Conservation (phyloP, 2,329 filamentous ascomycete genomes). For the Aspergillus sp. region DNA sequence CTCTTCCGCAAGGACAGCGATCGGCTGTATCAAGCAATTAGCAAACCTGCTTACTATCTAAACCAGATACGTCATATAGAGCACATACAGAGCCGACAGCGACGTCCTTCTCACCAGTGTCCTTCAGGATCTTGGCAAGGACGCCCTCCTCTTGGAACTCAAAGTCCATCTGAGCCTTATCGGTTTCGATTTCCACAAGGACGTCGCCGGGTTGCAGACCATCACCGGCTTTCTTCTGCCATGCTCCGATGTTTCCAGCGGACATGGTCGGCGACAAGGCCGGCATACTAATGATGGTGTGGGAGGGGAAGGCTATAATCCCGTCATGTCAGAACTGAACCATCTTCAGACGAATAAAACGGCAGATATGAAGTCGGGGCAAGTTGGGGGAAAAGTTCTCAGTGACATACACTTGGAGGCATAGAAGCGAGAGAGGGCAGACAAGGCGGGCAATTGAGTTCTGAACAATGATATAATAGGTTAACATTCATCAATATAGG, state of each 20-base stretch:
- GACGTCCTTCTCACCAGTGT: constrained; percentile 88
- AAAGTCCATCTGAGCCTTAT: constrained; percentile 99
- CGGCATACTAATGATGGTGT: constrained; percentile 96
- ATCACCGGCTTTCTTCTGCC: constrained; percentile 97
- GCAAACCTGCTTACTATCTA: constrained; percentile 5
- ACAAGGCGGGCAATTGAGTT: constrained; percentile 46
- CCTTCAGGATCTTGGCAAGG: constrained; percentile 87
- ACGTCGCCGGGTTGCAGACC: constrained; percentile 84
- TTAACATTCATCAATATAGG: constrained; percentile 13
- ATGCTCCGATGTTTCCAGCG: constrained; percentile 87
- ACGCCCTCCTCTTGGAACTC: constrained; percentile 98
- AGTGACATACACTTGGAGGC: constrained; percentile 57
- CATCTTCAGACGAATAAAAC: constrained; percentile 10
- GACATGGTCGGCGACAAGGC: constrained; percentile 98
- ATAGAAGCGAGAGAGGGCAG: constrained; percentile 60
- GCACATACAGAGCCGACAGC: constrained; percentile 83
- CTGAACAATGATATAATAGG: constrained; percentile 16
- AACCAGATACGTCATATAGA: constrained; percentile 6
- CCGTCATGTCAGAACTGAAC: constrained; percentile 17
- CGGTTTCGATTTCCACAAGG: constrained; percentile 95
- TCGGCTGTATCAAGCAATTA: constrained; percentile 59
- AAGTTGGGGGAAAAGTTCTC: neutral
- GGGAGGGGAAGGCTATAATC: constrained; percentile 75
- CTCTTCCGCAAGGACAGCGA: constrained; percentile 90
- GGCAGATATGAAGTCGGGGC: constrained; percentile 2